These are phyloP conservation scores for Nadsonia commutata DNA, from an alignment of 1,139 yeast genomes.

Conservation along the genomic window DNA sequence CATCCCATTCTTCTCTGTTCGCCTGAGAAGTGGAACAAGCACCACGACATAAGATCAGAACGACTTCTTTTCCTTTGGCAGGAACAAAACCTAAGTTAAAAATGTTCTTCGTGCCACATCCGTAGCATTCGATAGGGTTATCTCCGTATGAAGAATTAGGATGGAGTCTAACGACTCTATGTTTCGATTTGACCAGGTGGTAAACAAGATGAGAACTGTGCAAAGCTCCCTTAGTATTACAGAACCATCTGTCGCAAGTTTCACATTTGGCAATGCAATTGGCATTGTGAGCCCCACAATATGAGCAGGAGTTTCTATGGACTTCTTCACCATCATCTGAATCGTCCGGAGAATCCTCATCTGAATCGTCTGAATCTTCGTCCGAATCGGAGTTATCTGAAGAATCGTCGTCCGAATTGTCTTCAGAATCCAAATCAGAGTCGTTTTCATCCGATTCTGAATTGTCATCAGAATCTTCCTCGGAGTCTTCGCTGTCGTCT, in stretches of 20 bases:
- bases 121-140: constrained; percentile 74
- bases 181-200: constrained; percentile 72
- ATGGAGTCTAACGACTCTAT: constrained; percentile 60
- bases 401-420: not conserved
- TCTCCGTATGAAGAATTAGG: constrained; percentile 76
- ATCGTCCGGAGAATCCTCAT: not conserved
- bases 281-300: constrained; percentile 64
- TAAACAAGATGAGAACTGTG: constrained; percentile 74
- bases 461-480: not conserved
- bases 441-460: constrained; percentile 3
- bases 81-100: constrained; percentile 78
- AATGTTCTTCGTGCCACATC: constrained; percentile 72
- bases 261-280: constrained; percentile 63
- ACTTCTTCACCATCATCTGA: constrained; percentile 1
- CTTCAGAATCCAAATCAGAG: not conserved
- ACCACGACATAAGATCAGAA: constrained; percentile 72
- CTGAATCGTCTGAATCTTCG: not conserved
- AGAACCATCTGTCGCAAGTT: constrained; percentile 76
- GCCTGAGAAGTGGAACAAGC: constrained; percentile 61
- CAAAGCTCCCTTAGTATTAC: constrained; percentile 55
- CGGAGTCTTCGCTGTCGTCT: not conserved
- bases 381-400: constrained; percentile 1
- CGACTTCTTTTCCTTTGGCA: constrained; percentile 77
- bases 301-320: constrained; percentile 15
- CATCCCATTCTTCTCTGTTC: constrained; percentile 56